Evolutionary conservation across 1,139 yeast species (phyloP), one percentile per base, ranked within the genome.

Genomic region (Torulaspora pretoriensis): DNA sequence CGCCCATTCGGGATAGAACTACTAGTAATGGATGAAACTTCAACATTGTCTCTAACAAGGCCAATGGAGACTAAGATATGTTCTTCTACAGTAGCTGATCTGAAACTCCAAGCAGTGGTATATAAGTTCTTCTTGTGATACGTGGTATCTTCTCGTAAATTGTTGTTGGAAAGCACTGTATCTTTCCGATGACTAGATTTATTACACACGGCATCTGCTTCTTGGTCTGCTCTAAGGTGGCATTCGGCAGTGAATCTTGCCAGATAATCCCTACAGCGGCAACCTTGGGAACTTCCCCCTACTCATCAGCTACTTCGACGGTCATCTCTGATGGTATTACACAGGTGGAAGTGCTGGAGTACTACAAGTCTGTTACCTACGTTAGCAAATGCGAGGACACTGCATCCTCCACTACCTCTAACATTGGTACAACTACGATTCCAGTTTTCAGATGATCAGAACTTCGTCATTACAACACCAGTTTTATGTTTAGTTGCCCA

Each of bases 231-330:
- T 30, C 35, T 5, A 10, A 17, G 7, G 23, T 30, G 3, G 41
- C 19, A 3, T 16, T 24, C n/a, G 9, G 33, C 23, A 19, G 25
- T 8, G n/a, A 23, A 22, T 37, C 56, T n/a, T 60, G 64, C 37
- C 55, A 54, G 8, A 43, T 58, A 5, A 34, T 55, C 12, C 60
- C 64, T 24, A 42, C 51, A 10, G 50, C 49, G 25, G 51, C 50
- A 8, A 44, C 52, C 4, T 33, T 56, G 4, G 62, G 56, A 10
- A 23, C 55, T 3, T 51, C 57, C 4, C 59, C 64, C 23, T 57
- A 53, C 31, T 54, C 65, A 2, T 42, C 54, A 1, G 27, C 45
- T 3, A 51, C 57, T 1, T 54, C 55, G 13, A 52, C 53, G 14
- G 45, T 50, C 14, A 34, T 55, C 5, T 46, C 48, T 1, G 47